These are phyloP conservation scores for Solanum arcanum DNA, from an alignment of 257 asterid genomes.

Conservation along the genomic window DNA sequence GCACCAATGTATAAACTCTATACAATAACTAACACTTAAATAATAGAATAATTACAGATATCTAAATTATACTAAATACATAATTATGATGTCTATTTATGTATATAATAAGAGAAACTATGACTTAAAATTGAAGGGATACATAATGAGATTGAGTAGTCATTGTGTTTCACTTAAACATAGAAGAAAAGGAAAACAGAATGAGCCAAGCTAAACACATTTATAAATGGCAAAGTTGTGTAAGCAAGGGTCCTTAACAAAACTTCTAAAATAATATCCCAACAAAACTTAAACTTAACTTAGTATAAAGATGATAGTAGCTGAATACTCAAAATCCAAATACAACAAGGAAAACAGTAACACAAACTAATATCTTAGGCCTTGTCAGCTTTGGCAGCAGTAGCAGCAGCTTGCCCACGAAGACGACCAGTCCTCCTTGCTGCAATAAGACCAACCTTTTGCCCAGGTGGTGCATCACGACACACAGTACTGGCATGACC, in stretches of 20 bases:
- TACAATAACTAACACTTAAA: too few relatives aligned
- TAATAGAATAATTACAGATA: too few relatives aligned
- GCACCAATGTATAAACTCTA: too few relatives aligned
- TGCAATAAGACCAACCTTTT: constrained; percentile 9
- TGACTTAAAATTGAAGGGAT: not conserved
- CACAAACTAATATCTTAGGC: not conserved
- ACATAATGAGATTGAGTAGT: not conserved
- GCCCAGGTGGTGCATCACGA: constrained; percentile 8
- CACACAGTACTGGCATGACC: not conserved
- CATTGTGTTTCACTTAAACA: not conserved
- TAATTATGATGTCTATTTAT: too few relatives aligned
- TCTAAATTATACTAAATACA: too few relatives aligned
- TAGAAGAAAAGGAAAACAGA: not conserved
- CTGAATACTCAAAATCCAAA: not conserved
- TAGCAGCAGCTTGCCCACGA: not conserved
- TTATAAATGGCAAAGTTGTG: not conserved
- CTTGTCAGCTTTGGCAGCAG: not conserved
- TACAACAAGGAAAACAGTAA: not conserved
- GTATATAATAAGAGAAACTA: not conserved
- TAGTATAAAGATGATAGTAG: not conserved
- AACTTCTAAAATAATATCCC: not conserved
- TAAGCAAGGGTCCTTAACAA: not conserved
- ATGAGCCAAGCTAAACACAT: not conserved
- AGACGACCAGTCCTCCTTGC: constrained; percentile 2
- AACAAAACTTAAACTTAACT: not conserved